Conservation (phyloP, 2,329 filamentous ascomycete species). For the Spiromastix sp. region DNA sequence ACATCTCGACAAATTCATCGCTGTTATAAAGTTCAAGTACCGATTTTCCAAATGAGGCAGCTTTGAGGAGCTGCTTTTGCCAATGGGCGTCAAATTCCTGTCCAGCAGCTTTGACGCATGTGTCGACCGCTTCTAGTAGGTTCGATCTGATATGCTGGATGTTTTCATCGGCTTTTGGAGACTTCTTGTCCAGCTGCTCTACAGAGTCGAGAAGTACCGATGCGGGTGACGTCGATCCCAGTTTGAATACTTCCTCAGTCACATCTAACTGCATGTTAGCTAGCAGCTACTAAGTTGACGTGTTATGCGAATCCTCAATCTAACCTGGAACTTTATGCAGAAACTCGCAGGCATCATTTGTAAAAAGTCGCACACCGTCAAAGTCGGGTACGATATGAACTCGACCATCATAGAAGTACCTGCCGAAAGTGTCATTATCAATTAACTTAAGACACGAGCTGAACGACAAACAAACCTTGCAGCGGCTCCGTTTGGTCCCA, state of each 20-base stretch:
- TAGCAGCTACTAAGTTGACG: slow-evolving; percentile 4
- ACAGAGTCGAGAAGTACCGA: slow-evolving; percentile 91
- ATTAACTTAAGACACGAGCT: not conserved
- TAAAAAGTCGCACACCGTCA: slow-evolving; percentile 83
- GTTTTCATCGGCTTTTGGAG: slow-evolving; percentile 93
- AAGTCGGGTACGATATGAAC: slow-evolving; percentile 80
- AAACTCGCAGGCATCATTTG: slow-evolving; percentile 93
- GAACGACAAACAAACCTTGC: slow-evolving; percentile 37
- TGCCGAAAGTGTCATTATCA: slow-evolving; percentile 24
- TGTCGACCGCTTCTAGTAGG: slow-evolving; percentile 85
- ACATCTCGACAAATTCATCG: slow-evolving; percentile 98
- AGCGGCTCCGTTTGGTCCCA: slow-evolving; percentile 71
- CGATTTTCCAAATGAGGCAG: slow-evolving; percentile 94
- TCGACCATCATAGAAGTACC: slow-evolving; percentile 81
- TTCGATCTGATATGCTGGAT: slow-evolving; percentile 86
- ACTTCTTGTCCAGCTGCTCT: slow-evolving; percentile 82
- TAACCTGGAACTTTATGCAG: slow-evolving; percentile 78
- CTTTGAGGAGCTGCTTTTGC: slow-evolving; percentile 94
- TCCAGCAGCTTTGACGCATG: slow-evolving; percentile 84
- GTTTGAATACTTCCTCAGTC: slow-evolving; percentile 78
- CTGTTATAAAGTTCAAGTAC: slow-evolving; percentile 96
- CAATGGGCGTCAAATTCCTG: slow-evolving; percentile 83
- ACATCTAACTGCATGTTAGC: slow-evolving; percentile 40
- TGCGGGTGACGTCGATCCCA: slow-evolving; percentile 78
- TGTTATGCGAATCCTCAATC: slow-evolving; percentile 7